A percentile compares a stretch with the other conserved stretches of the same genome.
Conservation (phyloP, 495 filamentous ascomycete species). For the Tuber calosporum region DNA sequence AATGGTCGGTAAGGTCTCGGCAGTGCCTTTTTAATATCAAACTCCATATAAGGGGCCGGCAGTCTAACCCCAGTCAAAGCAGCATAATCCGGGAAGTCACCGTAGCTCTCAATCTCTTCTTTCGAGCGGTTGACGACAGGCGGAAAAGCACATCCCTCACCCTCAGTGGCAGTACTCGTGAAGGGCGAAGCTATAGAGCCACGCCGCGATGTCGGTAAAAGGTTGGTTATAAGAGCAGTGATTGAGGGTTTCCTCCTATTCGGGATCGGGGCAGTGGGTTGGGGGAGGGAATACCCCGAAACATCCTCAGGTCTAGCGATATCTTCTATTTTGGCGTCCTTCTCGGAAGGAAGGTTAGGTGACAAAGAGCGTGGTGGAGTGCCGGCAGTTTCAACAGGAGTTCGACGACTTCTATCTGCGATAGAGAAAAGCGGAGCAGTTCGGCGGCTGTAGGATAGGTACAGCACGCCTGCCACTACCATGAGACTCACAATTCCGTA, state of each 20-base stretch:
- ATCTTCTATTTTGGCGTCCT: neutral
- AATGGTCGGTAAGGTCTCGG: slow-evolving; percentile 75
- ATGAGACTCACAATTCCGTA: neutral
- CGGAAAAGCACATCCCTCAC: neutral
- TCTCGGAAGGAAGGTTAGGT: neutral
- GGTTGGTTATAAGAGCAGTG: slow-evolving; percentile 22
- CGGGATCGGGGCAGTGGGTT: neutral
- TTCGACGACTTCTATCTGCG: neutral
- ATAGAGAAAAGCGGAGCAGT: neutral
- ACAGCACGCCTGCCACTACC: neutral
- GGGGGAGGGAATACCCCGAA: neutral
- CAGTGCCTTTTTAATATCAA: slow-evolving; percentile 57
- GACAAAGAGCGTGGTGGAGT: neutral
- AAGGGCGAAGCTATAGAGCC: slow-evolving; percentile 24
- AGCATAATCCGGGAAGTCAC: slow-evolving; percentile 79
- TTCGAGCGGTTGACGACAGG: slow-evolving; percentile 44
- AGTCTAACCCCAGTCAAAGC: slow-evolving; percentile 69
- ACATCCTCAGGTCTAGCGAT: slow-evolving; percentile 1
- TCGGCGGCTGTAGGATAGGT: slow-evolving; percentile 1
- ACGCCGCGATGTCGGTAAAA: slow-evolving; percentile 23
- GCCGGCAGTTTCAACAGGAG: neutral
- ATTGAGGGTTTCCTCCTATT: slow-evolving; percentile 18
- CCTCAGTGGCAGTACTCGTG: slow-evolving; percentile 3
- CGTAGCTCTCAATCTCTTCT: slow-evolving; percentile 64
- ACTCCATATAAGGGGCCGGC: slow-evolving; percentile 59